A percentile compares a stretch with the other conserved stretches of the same genome.
Evolutionary conservation across 2,329 filamentous ascomycete genomes (phyloP).

Genomic region (Xylaria sp.): DNA sequence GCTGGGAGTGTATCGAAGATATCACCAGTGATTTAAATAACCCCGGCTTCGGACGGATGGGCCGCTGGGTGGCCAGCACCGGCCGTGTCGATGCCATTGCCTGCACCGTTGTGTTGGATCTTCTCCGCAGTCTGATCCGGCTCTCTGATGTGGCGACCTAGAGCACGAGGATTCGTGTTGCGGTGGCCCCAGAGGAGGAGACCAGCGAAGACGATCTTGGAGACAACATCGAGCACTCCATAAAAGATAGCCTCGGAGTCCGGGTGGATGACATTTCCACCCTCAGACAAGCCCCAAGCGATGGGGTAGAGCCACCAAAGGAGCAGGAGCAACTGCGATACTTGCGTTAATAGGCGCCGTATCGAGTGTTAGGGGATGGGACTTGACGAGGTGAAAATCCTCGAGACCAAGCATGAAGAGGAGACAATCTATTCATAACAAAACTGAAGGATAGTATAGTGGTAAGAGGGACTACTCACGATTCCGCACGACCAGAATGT

Average conservation of each 20-base stretch:
- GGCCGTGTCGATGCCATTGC: slow-evolving; percentile 23
- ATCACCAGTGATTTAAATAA: neutral
- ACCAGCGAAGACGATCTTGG: slow-evolving; percentile 68
- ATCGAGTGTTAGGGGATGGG: neutral
- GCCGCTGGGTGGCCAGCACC: slow-evolving; percentile 22
- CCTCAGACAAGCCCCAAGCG: slow-evolving; percentile 67
- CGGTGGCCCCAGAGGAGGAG: slow-evolving; percentile 67
- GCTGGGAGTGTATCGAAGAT: neutral
- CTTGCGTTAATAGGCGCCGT: neutral
- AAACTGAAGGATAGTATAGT: neutral
- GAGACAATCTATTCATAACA: neutral
- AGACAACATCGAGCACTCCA: slow-evolving; percentile 67
- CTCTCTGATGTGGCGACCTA: slow-evolving; percentile 56
- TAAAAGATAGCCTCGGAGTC: slow-evolving; percentile 74
- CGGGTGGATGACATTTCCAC: slow-evolving; percentile 68
- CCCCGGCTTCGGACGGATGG: neutral
- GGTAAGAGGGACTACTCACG: neutral
- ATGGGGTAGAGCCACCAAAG: slow-evolving; percentile 71
- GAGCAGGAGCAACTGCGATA: slow-evolving; percentile 54
- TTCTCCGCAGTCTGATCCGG: slow-evolving; percentile 35
- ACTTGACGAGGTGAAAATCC: neutral
- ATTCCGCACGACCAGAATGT: slow-evolving; percentile 62
- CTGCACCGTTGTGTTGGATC: slow-evolving; percentile 21
- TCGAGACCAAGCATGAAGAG: neutral
- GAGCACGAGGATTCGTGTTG: slow-evolving; percentile 61